Conservation (phyloP, 805 yeast genomes). For the Hanseniaspora thailandica region DNA sequence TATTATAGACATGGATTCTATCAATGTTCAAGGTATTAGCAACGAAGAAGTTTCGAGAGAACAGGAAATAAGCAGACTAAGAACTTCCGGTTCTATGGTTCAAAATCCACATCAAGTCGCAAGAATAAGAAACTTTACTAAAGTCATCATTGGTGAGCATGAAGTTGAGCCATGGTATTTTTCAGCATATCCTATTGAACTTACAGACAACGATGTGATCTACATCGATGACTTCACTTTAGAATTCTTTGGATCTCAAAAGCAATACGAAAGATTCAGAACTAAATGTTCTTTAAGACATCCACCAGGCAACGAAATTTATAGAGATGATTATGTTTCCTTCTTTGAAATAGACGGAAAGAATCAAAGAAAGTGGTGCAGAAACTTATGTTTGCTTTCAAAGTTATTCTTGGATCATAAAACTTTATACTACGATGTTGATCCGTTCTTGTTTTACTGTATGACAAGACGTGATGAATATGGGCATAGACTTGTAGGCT, state of each 20-base stretch:
- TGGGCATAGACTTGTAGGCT: conserved; percentile 95
- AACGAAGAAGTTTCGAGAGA: conserved; percentile 69
- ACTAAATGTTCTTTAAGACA: conserved; percentile 78
- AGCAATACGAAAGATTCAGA: conserved; percentile 87
- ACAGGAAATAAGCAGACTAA: conserved; percentile 79
- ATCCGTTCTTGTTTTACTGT: conserved; percentile 89
- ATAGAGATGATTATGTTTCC: conserved; percentile 82
- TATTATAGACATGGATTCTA: conserved; percentile 71
- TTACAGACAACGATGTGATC: conserved; percentile 81
- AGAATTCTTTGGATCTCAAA: conserved; percentile 74
- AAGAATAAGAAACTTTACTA: conserved; percentile 69
- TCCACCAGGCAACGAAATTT: conserved; percentile 97
- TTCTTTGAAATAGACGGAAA: conserved; percentile 97
- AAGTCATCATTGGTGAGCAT: conserved; percentile 75
- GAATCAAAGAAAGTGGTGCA: conserved; percentile 92
- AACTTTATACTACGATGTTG: conserved; percentile 93
- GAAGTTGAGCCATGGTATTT: conserved; percentile 98
- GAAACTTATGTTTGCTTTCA: conserved; percentile 81
- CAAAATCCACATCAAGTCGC: conserved; percentile 81
- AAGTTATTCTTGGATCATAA: conserved; percentile 91
- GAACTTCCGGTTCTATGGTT: conserved; percentile 96
- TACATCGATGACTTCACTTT: conserved; percentile 87
- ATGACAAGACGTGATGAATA: conserved; percentile 83
- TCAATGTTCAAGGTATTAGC: conserved; percentile 71
- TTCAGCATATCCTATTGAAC: conserved; percentile 90